Conservation (phyloP, 2,329 filamentous ascomycete species). For the Trichoderma sp. region DNA sequence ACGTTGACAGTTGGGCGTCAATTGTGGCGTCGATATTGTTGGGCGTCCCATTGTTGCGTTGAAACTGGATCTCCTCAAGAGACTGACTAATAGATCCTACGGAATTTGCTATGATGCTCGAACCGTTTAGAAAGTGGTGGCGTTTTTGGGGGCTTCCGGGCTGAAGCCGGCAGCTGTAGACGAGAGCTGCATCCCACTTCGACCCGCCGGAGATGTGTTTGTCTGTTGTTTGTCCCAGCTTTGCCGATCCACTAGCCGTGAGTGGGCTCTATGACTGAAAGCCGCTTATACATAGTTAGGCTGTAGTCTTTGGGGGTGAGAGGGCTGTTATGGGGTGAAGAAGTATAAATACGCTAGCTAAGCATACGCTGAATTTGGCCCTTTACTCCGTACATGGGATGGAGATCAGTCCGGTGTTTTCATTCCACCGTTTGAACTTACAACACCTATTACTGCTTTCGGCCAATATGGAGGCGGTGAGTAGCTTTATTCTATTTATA, state of each 20-base stretch:
- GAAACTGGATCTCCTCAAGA: neutral
- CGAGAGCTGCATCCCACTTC: neutral
- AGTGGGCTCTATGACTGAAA: neutral
- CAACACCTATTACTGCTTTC: neutral
- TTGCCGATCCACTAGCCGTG: neutral
- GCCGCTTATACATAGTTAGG: neutral
- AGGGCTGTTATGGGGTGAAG: no score
- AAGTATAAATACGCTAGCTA: no score
- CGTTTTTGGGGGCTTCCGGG: neutral
- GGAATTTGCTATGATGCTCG: neutral
- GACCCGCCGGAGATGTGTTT: neutral
- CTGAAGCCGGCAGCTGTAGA: neutral
- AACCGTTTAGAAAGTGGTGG: neutral
- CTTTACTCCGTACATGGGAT: no score
- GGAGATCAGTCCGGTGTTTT: no score
- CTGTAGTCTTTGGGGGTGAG: no score
- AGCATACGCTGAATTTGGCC: no score
- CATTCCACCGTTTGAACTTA: no score
- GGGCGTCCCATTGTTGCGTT: neutral
- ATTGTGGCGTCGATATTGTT: neutral
- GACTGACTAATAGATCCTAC: neutral
- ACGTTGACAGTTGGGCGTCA: neutral
- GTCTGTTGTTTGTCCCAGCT: neutral
- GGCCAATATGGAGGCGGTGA: neutral
- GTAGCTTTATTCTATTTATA: neutral